Conservation (phyloP, 2,329 filamentous ascomycete genomes). For the Talaromyces sp. region DNA sequence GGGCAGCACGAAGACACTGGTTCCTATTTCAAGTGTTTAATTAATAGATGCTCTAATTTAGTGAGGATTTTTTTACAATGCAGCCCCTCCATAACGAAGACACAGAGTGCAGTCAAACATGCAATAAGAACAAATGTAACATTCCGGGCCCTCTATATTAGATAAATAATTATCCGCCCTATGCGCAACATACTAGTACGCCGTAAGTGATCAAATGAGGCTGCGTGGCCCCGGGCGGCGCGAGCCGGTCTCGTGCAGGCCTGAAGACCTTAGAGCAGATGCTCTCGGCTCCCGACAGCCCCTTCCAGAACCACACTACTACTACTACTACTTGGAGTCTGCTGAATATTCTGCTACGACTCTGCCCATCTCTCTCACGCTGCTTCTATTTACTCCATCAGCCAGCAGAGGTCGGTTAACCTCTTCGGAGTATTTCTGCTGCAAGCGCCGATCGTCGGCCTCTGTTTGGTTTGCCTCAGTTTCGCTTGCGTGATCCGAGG, state of each 20-base stretch:
- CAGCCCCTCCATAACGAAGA: neutral
- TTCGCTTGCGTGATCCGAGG: conserved; percentile 1
- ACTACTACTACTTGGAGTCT: neutral
- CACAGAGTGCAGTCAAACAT: neutral
- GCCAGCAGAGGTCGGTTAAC: neutral
- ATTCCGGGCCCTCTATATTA: neutral
- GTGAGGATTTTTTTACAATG: neutral
- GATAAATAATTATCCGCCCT: neutral
- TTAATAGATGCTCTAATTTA: too few species aligned
- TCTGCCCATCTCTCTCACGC: neutral
- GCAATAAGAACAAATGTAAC: neutral
- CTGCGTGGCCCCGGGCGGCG: neutral
- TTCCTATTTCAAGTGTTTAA: too few species aligned
- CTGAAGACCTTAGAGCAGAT: too few species aligned
- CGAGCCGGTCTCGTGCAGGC: neutral
- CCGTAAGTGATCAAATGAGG: neutral
- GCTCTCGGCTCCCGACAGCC: neutral
- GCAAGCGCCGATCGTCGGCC: neutral
- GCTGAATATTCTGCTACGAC: neutral
- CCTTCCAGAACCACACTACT: neutral
- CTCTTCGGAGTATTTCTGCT: neutral
- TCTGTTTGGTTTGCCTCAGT: neutral
- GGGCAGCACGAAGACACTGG: too few species aligned
- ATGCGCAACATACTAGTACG: neutral
- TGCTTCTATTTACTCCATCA: neutral